Evolutionary conservation across 23 red algal genomes (phyloP).

Genomic region (Gracilariopsis chorda): DNA sequence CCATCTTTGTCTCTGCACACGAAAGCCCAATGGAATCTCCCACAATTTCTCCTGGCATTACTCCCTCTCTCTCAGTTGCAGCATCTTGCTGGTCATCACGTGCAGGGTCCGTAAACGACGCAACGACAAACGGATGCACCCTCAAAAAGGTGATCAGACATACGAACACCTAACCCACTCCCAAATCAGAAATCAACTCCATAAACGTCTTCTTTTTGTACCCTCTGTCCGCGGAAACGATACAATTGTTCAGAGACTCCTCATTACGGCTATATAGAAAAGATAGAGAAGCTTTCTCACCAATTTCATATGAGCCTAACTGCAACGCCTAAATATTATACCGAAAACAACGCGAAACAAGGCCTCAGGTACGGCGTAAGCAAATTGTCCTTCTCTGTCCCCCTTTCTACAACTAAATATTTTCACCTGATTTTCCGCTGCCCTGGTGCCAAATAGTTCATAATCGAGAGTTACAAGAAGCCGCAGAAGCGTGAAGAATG

Average conservation of each 20-base stretch:
- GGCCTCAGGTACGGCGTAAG: constrained; percentile 16
- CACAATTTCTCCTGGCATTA: no score
- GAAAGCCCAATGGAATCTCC: no score
- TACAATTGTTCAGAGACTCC: constrained; percentile 1
- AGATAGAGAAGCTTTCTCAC: neutral
- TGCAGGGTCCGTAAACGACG: neutral
- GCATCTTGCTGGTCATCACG: neutral
- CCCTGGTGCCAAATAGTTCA: constrained; percentile 19
- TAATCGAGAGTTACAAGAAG: neutral
- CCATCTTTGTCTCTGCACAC: neutral
- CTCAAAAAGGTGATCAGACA: constrained; percentile 26
- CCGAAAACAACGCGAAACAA: neutral
- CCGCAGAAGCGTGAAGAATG: neutral
- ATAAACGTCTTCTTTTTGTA: neutral
- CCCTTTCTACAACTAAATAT: neutral
- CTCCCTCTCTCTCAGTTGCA: neutral
- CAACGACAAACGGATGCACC: constrained; percentile 1
- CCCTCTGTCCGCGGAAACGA: constrained; percentile 12
- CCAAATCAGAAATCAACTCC: neutral
- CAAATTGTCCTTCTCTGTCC: constrained; percentile 19
- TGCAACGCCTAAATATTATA: neutral
- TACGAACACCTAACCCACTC: constrained; percentile 30
- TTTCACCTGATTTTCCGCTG: constrained; percentile 29
- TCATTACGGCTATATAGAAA: neutral
- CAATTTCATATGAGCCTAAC: neutral